Conservation (phyloP, 2,329 filamentous ascomycete species). For the Achaetomium macrosporum region DNA sequence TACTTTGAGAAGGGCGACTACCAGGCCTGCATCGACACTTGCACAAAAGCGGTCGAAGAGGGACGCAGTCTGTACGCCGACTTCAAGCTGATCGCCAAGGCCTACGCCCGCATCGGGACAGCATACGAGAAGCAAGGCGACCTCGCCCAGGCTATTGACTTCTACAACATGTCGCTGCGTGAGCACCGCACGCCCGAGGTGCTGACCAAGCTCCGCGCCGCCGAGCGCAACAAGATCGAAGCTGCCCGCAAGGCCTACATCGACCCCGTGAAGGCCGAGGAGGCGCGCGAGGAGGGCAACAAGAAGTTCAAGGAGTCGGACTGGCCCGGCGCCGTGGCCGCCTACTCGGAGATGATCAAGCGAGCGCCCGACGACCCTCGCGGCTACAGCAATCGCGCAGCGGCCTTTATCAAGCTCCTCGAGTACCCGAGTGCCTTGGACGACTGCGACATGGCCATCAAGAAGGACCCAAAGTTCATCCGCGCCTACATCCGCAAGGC, state of each 20-base stretch:
- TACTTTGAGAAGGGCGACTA: slow-evolving; percentile 96
- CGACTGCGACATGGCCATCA: slow-evolving; percentile 88
- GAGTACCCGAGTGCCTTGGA: slow-evolving; percentile 89
- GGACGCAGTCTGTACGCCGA: slow-evolving; percentile 86
- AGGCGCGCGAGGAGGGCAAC: slow-evolving; percentile 91
- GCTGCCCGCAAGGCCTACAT: slow-evolving; percentile 74
- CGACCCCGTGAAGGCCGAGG: slow-evolving; percentile 85
- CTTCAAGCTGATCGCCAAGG: slow-evolving; percentile 98
- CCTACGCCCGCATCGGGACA: slow-evolving; percentile 92
- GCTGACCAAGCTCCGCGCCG: slow-evolving; percentile 82
- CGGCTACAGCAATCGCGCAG: slow-evolving; percentile 95
- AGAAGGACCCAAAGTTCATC: slow-evolving; percentile 87
- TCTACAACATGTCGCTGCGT: slow-evolving; percentile 89
- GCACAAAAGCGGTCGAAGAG: slow-evolving; percentile 82
- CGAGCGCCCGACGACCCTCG: slow-evolving; percentile 87
- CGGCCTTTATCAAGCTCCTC: slow-evolving; percentile 93
- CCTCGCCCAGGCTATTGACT: slow-evolving; percentile 70
- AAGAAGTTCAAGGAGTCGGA: slow-evolving; percentile 95
- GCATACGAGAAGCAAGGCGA: slow-evolving; percentile 89
- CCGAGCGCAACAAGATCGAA: slow-evolving; percentile 80
- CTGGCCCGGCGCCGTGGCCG: slow-evolving; percentile 90
- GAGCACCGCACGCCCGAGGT: slow-evolving; percentile 96
- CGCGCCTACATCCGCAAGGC: slow-evolving; percentile 95
- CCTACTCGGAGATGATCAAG: slow-evolving; percentile 96
- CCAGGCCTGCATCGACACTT: slow-evolving; percentile 77